Conservation (phyloP, 306 rosid genomes). For the Lagenaria siceraria region DNA sequence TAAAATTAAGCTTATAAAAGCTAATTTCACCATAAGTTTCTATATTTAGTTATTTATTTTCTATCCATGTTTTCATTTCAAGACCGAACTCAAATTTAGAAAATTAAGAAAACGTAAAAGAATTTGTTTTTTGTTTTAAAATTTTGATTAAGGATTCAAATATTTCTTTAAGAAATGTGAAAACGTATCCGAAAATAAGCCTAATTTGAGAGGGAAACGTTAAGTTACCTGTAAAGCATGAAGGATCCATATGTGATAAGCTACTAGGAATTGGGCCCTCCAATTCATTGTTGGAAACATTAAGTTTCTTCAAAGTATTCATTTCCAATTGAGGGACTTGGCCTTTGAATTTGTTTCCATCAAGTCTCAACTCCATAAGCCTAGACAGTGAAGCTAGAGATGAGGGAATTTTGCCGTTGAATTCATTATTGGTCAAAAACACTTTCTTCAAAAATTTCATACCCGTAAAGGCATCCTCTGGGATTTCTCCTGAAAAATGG, state of each 20-base stretch:
- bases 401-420: slow-evolving; percentile 56
- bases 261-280: slow-evolving; percentile 61
- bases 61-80: too few relatives aligned
- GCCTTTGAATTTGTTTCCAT: slow-evolving; percentile 66
- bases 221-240: slow-evolving; percentile 35
- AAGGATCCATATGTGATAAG: slow-evolving; percentile 24
- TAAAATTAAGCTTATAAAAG: too few relatives aligned
- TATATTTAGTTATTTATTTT: too few relatives aligned
- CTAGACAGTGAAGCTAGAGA: slow-evolving; percentile 43
- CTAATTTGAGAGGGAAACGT: too few relatives aligned
- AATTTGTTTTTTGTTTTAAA: too few relatives aligned
- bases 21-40: too few relatives aligned
- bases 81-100: too few relatives aligned
- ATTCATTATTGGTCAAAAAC: slow-evolving; percentile 38
- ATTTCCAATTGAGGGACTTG: slow-evolving; percentile 40
- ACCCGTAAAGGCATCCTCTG: slow-evolving; percentile 45
- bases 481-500: slow-evolving; percentile 57
- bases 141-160: too few relatives aligned
- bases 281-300: slow-evolving; percentile 47
- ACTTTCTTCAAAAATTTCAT: slow-evolving; percentile 43
- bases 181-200: too few relatives aligned
- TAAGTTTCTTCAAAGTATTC: slow-evolving; percentile 21
- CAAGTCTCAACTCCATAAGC: slow-evolving; percentile 41
- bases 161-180: too few relatives aligned
- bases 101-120: too few relatives aligned